A percentile compares a stretch with the other conserved stretches of the same genome.
Conservation (phyloP, 164 flowering plant genomes). For the Santalum album region DNA sequence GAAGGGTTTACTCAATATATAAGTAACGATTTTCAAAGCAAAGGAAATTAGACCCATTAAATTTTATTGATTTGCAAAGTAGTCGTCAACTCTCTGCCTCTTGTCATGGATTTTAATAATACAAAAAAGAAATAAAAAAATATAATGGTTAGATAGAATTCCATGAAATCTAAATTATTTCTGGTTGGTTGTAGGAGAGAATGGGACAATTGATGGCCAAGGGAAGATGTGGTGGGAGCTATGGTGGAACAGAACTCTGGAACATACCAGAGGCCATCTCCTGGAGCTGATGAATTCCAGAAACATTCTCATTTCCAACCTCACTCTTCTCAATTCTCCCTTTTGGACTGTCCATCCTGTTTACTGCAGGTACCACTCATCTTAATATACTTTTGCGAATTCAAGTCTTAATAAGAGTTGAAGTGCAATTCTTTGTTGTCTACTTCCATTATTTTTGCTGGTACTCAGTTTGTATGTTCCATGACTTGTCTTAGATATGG, state of each 20-base stretch:
- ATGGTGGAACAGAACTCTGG: slow-evolving; percentile 93
- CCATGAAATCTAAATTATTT: background rate
- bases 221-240: slow-evolving; percentile 99
- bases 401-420: too few relatives aligned
- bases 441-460: too few relatives aligned
- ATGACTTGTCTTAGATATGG: too few relatives aligned
- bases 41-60: too few relatives aligned
- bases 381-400: too few relatives aligned
- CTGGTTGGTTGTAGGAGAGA: slow-evolving; percentile 48
- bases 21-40: too few relatives aligned
- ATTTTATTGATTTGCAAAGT: too few relatives aligned
- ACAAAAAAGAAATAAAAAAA: too few relatives aligned
- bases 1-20: too few relatives aligned
- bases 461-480: too few relatives aligned
- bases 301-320: slow-evolving; percentile 74
- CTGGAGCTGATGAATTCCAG: slow-evolving; percentile 71
- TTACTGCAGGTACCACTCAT: slow-evolving; percentile 68
- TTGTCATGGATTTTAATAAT: background rate
- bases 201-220: slow-evolving; percentile 94
- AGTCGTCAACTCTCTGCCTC: background rate
- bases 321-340: slow-evolving; percentile 85
- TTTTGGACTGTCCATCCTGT: slow-evolving; percentile 99
- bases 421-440: too few relatives aligned
- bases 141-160: background rate
- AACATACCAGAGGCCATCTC: slow-evolving; percentile 92